phyloP scores from a whole-genome alignment of 1,139 yeast species.

The Kodamaea fungicola region DNA sequence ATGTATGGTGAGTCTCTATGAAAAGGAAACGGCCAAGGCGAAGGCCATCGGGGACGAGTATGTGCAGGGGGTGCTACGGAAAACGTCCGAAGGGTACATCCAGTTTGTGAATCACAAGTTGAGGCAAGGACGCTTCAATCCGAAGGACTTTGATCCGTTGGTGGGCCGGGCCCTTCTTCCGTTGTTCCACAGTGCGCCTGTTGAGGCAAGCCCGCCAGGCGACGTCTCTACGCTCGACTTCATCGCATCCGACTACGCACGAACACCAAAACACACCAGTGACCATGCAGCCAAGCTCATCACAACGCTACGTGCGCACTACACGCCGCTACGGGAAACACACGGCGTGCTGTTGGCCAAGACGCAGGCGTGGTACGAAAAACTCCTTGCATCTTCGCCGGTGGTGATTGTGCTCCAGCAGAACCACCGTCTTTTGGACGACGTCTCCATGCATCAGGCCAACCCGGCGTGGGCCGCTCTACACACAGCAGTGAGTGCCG shows the following conservation, averaged over 20 bases:
- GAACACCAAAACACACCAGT: conserved; percentile 15
- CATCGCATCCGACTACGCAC: conserved; percentile 9
- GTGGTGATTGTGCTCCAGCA: conserved; percentile 30
- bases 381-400: conserved; percentile 29
- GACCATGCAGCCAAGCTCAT: conserved; percentile 22
- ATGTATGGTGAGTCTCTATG: conserved; percentile 10
- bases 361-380: conserved; percentile 28
- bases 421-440: conserved; percentile 27
- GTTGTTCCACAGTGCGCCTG: conserved; percentile 16
- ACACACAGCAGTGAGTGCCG: conserved; percentile 8
- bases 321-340: conserved; percentile 15
- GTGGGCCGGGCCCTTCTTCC: conserved; percentile 15
- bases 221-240: conserved; percentile 9
- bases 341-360: conserved; percentile 15
- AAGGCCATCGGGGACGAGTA: conserved; percentile 8
- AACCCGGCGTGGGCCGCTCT: conserved; percentile 22
- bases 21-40: conserved; percentile 8
- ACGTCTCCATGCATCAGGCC: conserved; percentile 22
- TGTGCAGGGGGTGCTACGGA: conserved; percentile 14
- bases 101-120: conserved; percentile 20
- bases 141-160: conserved; percentile 22
- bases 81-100: conserved; percentile 17
- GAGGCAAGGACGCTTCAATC: conserved; percentile 12
- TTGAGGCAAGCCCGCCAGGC: conserved; percentile 13
- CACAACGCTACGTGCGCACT: conserved; percentile 21